Percentiles rank a stretch among this genome's conserved stretches.
phyloP scores from a whole-genome alignment of 257 asterid genomes.

The Solanum chiquidenum region DNA sequence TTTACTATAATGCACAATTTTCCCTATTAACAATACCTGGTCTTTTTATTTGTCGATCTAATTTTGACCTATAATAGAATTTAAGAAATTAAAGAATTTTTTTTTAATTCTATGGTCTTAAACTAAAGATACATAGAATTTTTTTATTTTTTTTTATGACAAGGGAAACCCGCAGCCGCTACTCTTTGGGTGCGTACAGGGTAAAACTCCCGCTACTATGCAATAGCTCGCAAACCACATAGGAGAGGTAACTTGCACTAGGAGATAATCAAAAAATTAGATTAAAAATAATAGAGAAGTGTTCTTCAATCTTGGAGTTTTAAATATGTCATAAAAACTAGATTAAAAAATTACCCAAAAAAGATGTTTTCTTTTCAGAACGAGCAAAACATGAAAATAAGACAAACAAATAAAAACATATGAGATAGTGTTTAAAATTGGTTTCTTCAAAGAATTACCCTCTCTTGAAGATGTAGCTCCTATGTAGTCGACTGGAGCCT shows the following conservation, averaged over 20 bases:
- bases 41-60: neutral
- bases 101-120: neutral
- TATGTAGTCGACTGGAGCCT: neutral
- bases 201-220: too few relatives aligned
- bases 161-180: too few relatives aligned
- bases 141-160: too few relatives aligned
- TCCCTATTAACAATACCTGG: neutral
- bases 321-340: neutral
- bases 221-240: too few relatives aligned
- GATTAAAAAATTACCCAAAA: neutral
- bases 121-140: neutral
- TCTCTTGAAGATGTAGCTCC: neutral
- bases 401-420: neutral
- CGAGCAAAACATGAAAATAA: neutral
- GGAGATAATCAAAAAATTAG: too few relatives aligned
- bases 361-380: neutral
- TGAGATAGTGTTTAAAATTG: too few relatives aligned
- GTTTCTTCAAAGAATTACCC: neutral
- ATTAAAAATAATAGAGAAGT: neutral
- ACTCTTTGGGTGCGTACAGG: too few relatives aligned
- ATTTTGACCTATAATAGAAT: neutral
- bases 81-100: neutral
- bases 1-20: too few relatives aligned
- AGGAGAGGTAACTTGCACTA: too few relatives aligned
- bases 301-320: neutral